Base-by-base conservation (phyloP, 2,329 filamentous ascomycete species). In the Penicillium sp. region DNA sequence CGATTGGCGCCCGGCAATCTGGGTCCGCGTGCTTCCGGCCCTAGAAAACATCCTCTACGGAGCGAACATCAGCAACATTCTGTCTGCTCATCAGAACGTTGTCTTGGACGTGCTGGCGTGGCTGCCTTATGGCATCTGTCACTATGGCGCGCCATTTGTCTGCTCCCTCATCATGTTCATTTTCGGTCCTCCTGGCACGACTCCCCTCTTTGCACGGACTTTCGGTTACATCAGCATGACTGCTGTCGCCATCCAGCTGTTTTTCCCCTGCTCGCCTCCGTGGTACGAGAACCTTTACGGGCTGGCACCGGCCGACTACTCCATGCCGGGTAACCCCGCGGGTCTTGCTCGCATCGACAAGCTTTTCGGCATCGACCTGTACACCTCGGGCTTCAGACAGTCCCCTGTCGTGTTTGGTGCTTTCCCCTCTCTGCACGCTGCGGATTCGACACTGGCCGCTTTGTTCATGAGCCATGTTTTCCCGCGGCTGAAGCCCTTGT, bases 271-370 rank as follows among this genome's bases (percentile, higher is more conserved):
- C 75, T 93, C 90, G 22, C 88, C 91, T 26, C 91, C 91, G 1
- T 97, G 91, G 91, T 97, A 96, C 65, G 91, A 96, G 76, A 94
- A 93, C 69, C 78, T 87, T 62, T 88, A 95, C 67, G 91, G 91
- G 15, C 75, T 96, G 45, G 88, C 88, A 28, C 90, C 91, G 2
- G 91, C 91, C 43, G 88, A 93, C 61, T 96, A 96, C 72, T 87
- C 86, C 41, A 95, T 97, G 78, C 77, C 81, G 39, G 91, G 91
- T 43, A 91, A 88, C 40, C 89, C 91, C 1, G 91, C 90, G 12
- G 91, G 91, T 45, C 79, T 97, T 53, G 87, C 86, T 54, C 85
- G 89, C 21, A 85, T 97, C 48, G 91, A 97, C 72, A 79, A 84
- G 65, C 80, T 96, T 15, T 83, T 96, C 53, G 89, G 90, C 37